Conservation (phyloP, 2,329 filamentous ascomycete genomes). For the Paraconiothyrium brasiliense region DNA sequence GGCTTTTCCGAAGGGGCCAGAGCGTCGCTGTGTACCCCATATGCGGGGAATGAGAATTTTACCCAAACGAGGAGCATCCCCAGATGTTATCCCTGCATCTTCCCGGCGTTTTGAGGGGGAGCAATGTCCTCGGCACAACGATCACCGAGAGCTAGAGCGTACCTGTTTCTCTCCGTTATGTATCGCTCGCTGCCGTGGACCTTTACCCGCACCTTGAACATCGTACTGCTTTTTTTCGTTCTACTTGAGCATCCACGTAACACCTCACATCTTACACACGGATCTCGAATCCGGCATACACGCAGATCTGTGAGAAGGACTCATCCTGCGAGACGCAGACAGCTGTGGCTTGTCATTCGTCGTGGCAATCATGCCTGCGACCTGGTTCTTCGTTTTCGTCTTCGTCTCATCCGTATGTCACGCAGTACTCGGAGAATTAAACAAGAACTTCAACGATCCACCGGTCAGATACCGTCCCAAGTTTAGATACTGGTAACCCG, state of each 20-base stretch:
- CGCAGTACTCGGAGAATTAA: neutral
- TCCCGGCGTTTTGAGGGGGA: neutral
- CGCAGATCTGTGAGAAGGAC: neutral
- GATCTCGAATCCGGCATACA: neutral
- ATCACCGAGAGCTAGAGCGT: neutral
- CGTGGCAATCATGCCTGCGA: neutral
- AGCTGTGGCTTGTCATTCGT: neutral
- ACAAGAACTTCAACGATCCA: neutral
- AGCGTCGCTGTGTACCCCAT: neutral
- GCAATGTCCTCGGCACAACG: neutral
- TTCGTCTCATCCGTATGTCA: neutral
- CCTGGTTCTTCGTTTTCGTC: neutral
- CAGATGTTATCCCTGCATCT: neutral
- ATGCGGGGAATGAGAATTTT: neutral
- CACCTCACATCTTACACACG: neutral
- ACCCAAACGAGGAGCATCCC: neutral
- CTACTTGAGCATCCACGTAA: neutral
- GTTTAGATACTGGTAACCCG: slow-evolving; percentile 33
- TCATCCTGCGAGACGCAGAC: neutral
- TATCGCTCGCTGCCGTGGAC: neutral
- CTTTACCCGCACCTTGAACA: neutral
- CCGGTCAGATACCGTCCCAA: slow-evolving; percentile 23
- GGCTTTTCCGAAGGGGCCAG: no score
- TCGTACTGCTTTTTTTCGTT: neutral
- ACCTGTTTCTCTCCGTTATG: neutral